Evolutionary conservation across 345 rosid genomes (phyloP), one percentile per base, ranked within the genome.

Genomic region (Gossypium anomalum): DNA sequence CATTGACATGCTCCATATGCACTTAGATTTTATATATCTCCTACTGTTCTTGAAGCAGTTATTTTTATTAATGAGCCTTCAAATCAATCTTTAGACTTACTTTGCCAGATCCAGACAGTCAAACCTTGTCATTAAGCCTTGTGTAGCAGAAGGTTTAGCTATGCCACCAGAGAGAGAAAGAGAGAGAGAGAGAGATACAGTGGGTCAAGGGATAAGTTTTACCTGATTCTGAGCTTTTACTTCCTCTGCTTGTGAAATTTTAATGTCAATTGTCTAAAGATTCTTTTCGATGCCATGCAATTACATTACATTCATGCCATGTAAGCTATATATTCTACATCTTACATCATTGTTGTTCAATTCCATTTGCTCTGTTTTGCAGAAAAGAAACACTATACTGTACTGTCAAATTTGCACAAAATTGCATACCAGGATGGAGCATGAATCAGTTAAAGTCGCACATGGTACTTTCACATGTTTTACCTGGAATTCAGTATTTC

Each of bases 391-490:
- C 56, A 15, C 61, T 25, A 22, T 11, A 16, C 61, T 52, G 68
- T 41, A 16, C 7, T 10, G 16, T 70, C 23, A 56, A 14, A 0
- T 55, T 56, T 71, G 63, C 52, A 2, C 9, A 19, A 70, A 64
- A 70, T 19, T 63, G 53, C 10, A 58, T 70, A 23, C 65, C 27
- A 29, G 41, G 41, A 74, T 81, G 83, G 83, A 81, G 55, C 25
- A 43, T 71, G 53, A 77, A 68, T 60, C 71, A 15, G 23, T 69
- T 45, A 65, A 67, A 58, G 66, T 49, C 56, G 65, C 58, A 44
- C 59, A 57, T 59, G 83, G 80, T 77, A 81, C 25, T 51, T 55
- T 20, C 58, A 13, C 19, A 17, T 45, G 22, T 20, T 58, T 9
- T 38, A 49, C 56, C 74, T 7, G 12, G 34, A 10, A 47, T 67